Conservation (phyloP, 495 filamentous ascomycete species). For the Xylaria longipes region DNA sequence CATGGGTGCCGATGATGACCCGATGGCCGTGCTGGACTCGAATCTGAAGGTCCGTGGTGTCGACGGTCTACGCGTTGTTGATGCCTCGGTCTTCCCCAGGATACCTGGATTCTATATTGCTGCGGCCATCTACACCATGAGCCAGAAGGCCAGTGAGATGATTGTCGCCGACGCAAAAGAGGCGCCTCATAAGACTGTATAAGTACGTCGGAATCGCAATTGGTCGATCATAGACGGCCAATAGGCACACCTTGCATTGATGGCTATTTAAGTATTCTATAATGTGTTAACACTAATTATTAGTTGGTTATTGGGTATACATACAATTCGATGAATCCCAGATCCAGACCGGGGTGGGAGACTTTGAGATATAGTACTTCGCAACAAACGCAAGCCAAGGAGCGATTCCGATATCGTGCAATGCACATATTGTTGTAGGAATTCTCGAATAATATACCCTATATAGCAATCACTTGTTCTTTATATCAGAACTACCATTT, state of each 20-base stretch:
- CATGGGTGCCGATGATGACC: conserved; percentile 54
- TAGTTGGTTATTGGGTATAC: not conserved
- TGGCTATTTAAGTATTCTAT: not conserved
- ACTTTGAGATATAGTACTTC: not conserved
- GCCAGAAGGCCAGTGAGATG: conserved; percentile 66
- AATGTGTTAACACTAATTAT: conserved; percentile 2
- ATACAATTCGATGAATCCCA: not conserved
- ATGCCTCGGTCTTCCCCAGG: conserved; percentile 60
- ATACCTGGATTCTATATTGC: conserved; percentile 64
- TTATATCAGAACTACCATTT: no score
- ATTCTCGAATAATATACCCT: no score
- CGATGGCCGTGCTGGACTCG: conserved; percentile 54
- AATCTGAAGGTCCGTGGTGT: conserved; percentile 58
- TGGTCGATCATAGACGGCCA: not conserved
- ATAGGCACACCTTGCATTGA: not conserved
- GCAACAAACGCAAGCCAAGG: not conserved
- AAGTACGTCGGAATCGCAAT: not conserved
- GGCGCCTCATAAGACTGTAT: not conserved
- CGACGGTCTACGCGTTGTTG: conserved; percentile 56
- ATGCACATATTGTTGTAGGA: no score
- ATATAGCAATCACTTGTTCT: no score
- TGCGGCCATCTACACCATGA: conserved; percentile 62
- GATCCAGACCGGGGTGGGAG: not conserved
- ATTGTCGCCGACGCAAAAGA: conserved; percentile 42
- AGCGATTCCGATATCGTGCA: not conserved